Evolutionary conservation across 495 filamentous ascomycete genomes (phyloP).

Genomic region (Tuber indicum): DNA sequence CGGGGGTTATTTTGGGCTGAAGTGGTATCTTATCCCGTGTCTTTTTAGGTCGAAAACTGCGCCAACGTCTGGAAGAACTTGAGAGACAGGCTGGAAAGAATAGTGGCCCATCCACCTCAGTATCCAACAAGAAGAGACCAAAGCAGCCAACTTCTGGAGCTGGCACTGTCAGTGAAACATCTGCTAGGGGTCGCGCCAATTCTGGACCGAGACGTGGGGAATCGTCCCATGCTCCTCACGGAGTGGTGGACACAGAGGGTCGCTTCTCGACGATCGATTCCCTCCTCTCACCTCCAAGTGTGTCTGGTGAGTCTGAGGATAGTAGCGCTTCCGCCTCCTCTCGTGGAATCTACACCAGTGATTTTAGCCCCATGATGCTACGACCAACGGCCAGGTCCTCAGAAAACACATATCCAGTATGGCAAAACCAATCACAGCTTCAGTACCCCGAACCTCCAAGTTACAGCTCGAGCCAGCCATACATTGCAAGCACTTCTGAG

Average conservation of each 20-base stretch:
- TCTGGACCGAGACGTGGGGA: background rate
- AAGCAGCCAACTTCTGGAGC: slow-evolving; percentile 16
- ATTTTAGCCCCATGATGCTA: slow-evolving; percentile 36
- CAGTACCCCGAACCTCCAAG: slow-evolving; percentile 26
- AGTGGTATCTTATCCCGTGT: slow-evolving; percentile 12
- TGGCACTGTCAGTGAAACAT: slow-evolving; percentile 5
- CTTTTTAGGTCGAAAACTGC: slow-evolving; percentile 38
- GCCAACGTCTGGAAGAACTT: slow-evolving; percentile 37
- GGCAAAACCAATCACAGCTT: slow-evolving; percentile 23
- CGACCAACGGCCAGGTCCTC: slow-evolving; percentile 16
- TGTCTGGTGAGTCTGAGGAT: slow-evolving; percentile 9
- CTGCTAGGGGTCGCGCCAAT: background rate
- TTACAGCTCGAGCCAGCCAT: slow-evolving; percentile 8
- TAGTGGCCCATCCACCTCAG: slow-evolving; percentile 13
- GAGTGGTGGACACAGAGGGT: background rate
- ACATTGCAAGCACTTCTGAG: slow-evolving; percentile 4
- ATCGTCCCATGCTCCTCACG: background rate
- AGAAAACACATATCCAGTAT: slow-evolving; percentile 14
- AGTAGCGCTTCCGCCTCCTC: slow-evolving; percentile 6
- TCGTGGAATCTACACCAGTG: slow-evolving; percentile 30
- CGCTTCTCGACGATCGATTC: background rate
- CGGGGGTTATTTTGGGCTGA: background rate
- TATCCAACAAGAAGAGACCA: slow-evolving; percentile 24
- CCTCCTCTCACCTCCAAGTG: slow-evolving; percentile 10
- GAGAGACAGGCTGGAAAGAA: slow-evolving; percentile 40